phyloP scores from a whole-genome alignment of 2,329 filamentous ascomycete species.

The Diaporthe nobilis region DNA sequence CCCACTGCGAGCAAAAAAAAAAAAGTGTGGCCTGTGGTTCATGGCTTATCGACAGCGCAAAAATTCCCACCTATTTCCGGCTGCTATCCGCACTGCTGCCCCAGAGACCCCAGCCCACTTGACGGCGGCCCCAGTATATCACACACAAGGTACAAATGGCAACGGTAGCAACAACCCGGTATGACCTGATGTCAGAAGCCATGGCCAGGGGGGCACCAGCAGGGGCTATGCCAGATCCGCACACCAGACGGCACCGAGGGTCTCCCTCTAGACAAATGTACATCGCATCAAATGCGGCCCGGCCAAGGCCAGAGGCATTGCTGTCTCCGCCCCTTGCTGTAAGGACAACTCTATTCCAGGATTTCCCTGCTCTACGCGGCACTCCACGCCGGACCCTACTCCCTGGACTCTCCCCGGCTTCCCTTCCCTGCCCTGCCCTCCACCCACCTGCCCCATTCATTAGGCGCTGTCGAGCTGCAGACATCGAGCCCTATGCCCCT shows the following conservation, averaged over 20 bases:
- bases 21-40: slow-evolving; percentile 3
- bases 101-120: slow-evolving; percentile 28
- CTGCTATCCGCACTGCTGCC: slow-evolving; percentile 19
- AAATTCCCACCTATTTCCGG: slow-evolving; percentile 26
- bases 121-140: slow-evolving; percentile 14
- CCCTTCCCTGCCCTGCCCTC: slow-evolving; percentile 20
- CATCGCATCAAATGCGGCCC: slow-evolving; percentile 24
- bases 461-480: slow-evolving; percentile 37
- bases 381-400: slow-evolving; percentile 26
- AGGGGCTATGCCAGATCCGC: slow-evolving; percentile 10
- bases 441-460: slow-evolving; percentile 22
- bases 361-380: not conserved
- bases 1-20: slow-evolving; percentile 1
- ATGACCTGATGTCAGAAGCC: slow-evolving; percentile 35
- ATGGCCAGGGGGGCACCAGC: not conserved
- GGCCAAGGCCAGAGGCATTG: slow-evolving; percentile 32
- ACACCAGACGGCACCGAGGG: not conserved
- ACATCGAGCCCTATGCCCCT: slow-evolving; percentile 35
- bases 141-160: slow-evolving; percentile 2
- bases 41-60: slow-evolving; percentile 19
- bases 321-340: slow-evolving; percentile 25
- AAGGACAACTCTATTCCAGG: slow-evolving; percentile 26
- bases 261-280: slow-evolving; percentile 26
- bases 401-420: slow-evolving; percentile 22
- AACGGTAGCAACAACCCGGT: too few species aligned